These are phyloP conservation scores for Phytophthora nicotianae DNA, from an alignment of 352 stramenopile genomes.

Conservation along the genomic window DNA sequence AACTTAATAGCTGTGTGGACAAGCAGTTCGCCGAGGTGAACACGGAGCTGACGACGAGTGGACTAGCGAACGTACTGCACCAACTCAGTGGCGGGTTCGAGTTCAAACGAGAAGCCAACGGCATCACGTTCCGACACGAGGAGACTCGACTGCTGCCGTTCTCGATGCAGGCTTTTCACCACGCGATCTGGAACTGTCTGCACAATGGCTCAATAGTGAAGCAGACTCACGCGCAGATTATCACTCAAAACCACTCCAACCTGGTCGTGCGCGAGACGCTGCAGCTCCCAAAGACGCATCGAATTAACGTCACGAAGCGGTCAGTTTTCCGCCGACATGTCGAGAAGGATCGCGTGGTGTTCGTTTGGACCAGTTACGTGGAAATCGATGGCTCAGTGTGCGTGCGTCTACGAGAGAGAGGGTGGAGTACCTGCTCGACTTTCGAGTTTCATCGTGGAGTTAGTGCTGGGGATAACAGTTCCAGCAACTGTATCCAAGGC, in stretches of 20 bases:
- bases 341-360: conserved; percentile 32
- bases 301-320: conserved; percentile 25
- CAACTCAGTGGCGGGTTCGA: conserved; percentile 24
- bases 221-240: conserved; percentile 1
- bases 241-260: conserved; percentile 31
- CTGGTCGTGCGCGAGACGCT: conserved; percentile 30
- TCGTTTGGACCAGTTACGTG: conserved; percentile 37
- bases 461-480: conserved; percentile 6
- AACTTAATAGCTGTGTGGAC: conserved; percentile 23
- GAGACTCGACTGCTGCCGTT: conserved; percentile 34
- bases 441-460: conserved; percentile 35
- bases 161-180: conserved; percentile 13
- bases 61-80: conserved; percentile 22
- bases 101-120: conserved; percentile 30
- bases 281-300: conserved; percentile 20
- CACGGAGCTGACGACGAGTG: conserved; percentile 20
- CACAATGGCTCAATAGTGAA: conserved; percentile 11
- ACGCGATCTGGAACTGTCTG: conserved; percentile 28
- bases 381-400: conserved; percentile 34
- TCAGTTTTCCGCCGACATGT: conserved; percentile 30
- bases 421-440: conserved; percentile 31
- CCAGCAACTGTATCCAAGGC: conserved; percentile 16
- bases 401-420: conserved; percentile 37
- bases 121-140: conserved; percentile 28
- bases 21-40: conserved; percentile 22